These are phyloP conservation scores for Camellia japonica DNA, from an alignment of 148 eudicot genomes.

Conservation along the genomic window DNA sequence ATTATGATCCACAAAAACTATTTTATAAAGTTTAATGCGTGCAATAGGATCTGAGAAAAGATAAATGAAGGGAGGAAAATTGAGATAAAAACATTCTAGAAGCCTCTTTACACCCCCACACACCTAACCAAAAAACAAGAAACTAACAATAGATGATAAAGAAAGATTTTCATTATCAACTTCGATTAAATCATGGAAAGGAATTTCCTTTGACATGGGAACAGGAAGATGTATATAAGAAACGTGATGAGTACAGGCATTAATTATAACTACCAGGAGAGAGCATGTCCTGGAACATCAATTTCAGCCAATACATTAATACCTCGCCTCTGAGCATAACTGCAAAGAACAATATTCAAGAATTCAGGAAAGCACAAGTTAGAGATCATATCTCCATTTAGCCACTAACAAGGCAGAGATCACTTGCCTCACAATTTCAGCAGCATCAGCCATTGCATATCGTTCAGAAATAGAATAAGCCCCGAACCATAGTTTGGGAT, in stretches of 20 bases:
- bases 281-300: slow-evolving; percentile 96
- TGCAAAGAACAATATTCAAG: slow-evolving; percentile 24
- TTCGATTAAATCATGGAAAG: neutral
- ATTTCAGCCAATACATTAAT: slow-evolving; percentile 88
- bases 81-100: neutral
- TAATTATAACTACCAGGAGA: slow-evolving; percentile 57
- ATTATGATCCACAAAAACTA: neutral
- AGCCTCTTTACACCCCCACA: neutral
- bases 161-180: neutral
- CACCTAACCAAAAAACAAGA: neutral
- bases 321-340: slow-evolving; percentile 82
- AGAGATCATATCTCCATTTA: neutral
- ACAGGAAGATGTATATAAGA: neutral
- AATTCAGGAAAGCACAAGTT: neutral
- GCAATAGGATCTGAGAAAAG: neutral
- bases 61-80: neutral
- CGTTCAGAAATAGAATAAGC: slow-evolving; percentile 77
- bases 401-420: slow-evolving; percentile 17
- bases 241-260: neutral
- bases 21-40: neutral
- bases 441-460: slow-evolving; percentile 78
- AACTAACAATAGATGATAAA: neutral
- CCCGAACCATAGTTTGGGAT: slow-evolving; percentile 81
- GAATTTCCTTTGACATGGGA: neutral
- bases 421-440: slow-evolving; percentile 79